These are phyloP conservation scores for Termitomyces sp. DNA, from an alignment of 768 basidiomycete species.

Conservation along the genomic window DNA sequence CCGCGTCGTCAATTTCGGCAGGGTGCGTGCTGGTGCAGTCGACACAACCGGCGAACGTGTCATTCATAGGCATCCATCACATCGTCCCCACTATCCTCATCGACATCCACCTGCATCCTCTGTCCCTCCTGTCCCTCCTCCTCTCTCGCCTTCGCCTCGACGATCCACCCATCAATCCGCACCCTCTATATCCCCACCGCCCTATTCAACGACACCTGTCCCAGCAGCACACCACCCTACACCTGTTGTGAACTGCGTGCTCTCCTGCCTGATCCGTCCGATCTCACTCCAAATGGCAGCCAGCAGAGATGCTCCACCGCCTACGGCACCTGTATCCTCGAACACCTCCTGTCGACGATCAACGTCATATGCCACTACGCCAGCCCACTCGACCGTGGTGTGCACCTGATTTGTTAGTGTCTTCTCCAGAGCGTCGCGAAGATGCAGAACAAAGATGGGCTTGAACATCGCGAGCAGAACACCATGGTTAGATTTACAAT, in stretches of 20 bases:
- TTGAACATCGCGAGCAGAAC: constrained; percentile 61
- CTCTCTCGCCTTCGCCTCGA: too few relatives aligned
- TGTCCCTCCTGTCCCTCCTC: too few relatives aligned
- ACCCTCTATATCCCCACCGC: constrained; percentile 35
- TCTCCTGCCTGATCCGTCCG: constrained; percentile 48
- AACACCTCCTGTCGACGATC: constrained; percentile 60
- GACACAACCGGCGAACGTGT: too few relatives aligned
- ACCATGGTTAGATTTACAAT: constrained; percentile 64
- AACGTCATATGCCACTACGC: constrained; percentile 60
- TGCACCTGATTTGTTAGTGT: constrained; percentile 59
- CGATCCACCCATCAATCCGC: too few relatives aligned
- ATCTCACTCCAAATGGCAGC: constrained; percentile 71
- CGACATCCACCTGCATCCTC: too few relatives aligned
- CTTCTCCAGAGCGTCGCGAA: constrained; percentile 58
- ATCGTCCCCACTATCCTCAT: too few relatives aligned
- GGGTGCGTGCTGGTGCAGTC: too few relatives aligned
- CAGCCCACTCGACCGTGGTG: constrained; percentile 48
- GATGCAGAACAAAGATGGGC: constrained; percentile 54
- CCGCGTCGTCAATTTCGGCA: too few relatives aligned
- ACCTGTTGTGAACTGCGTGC: constrained; percentile 23
- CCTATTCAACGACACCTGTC: constrained; percentile 59
- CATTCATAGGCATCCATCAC: too few relatives aligned
- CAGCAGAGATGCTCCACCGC: constrained; percentile 43
- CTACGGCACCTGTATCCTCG: constrained; percentile 51
- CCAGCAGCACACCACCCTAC: constrained; percentile 56